Conservation (phyloP, 192 early-diverging fungal genomes). For the Lunasporangiospora selenospora region DNA sequence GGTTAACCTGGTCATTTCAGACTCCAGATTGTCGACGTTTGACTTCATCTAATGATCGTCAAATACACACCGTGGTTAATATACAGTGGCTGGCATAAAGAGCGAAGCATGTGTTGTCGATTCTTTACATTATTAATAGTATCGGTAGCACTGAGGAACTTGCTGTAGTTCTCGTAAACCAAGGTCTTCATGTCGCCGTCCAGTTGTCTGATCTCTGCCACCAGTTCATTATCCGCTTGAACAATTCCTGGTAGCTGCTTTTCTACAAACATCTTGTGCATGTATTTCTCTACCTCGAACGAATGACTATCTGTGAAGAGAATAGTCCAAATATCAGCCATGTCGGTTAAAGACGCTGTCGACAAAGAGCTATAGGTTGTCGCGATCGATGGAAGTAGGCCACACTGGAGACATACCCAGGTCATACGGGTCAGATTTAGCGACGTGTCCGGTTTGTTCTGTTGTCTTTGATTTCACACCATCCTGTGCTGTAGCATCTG, state of each 20-base stretch:
- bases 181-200: slow-evolving; percentile 98
- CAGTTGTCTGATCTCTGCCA: slow-evolving; percentile 83
- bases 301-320: slow-evolving; percentile 57
- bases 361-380: too few relatives aligned
- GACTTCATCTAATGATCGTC: slow-evolving; percentile 70
- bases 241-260: slow-evolving; percentile 74
- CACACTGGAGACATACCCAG: slow-evolving; percentile 74
- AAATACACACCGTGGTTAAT: too few relatives aligned
- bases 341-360: not conserved
- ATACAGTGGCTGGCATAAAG: too few relatives aligned
- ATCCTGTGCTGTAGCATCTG: slow-evolving; percentile 19
- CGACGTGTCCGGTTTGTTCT: slow-evolving; percentile 39
- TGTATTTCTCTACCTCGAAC: slow-evolving; percentile 82
- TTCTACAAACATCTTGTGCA: slow-evolving; percentile 77
- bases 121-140: slow-evolving; percentile 75
- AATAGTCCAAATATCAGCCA: slow-evolving; percentile 5
- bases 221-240: slow-evolving; percentile 76
- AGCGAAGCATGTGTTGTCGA: too few relatives aligned
- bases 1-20: slow-evolving; percentile 78
- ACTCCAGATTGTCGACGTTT: slow-evolving; percentile 87
- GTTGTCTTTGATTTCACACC: slow-evolving; percentile 19
- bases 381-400: too few relatives aligned
- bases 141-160: slow-evolving; percentile 95
- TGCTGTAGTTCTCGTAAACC: slow-evolving; percentile 98
- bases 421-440: slow-evolving; percentile 68